These are phyloP conservation scores for Exserohilum turcica DNA, from an alignment of 2,329 filamentous ascomycete species.

Conservation along the genomic window DNA sequence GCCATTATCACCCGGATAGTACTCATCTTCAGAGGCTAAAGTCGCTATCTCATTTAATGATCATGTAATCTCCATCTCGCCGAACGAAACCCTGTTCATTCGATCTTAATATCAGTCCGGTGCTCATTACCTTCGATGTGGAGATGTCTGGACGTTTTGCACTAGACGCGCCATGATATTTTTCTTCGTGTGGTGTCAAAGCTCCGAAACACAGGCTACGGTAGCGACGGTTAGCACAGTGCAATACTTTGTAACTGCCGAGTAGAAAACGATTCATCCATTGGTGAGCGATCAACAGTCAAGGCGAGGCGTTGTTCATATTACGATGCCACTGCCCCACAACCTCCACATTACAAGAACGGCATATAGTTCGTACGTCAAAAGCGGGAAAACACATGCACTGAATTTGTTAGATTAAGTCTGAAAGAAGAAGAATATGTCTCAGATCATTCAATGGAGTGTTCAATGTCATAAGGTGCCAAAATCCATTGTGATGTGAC, in stretches of 20 bases:
- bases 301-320: background rate
- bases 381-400: background rate
- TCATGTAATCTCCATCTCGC: conserved; percentile 9
- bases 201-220: too few relatives aligned
- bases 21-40: conserved; percentile 34
- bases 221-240: too few relatives aligned
- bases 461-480: conserved; percentile 19
- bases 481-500: background rate
- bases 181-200: too few relatives aligned
- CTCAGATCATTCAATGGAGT: too few relatives aligned
- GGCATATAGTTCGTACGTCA: conserved; percentile 5
- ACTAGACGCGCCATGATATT: too few relatives aligned
- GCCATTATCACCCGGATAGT: conserved; percentile 18
- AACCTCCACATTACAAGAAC: conserved; percentile 15
- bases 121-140: too few relatives aligned
- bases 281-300: background rate
- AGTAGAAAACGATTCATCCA: background rate
- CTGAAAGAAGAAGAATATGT: too few relatives aligned
- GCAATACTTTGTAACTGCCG: too few relatives aligned
- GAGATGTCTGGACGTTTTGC: too few relatives aligned
- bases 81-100: background rate
- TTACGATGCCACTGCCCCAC: background rate
- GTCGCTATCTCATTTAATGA: conserved; percentile 21
- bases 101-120: background rate
- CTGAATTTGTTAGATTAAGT: too few relatives aligned